Percentiles rank a stretch among this genome's conserved stretches.
These are phyloP conservation scores for Pachyrhizus erosus DNA, from an alignment of 306 rosid species.

Conservation along the genomic window DNA sequence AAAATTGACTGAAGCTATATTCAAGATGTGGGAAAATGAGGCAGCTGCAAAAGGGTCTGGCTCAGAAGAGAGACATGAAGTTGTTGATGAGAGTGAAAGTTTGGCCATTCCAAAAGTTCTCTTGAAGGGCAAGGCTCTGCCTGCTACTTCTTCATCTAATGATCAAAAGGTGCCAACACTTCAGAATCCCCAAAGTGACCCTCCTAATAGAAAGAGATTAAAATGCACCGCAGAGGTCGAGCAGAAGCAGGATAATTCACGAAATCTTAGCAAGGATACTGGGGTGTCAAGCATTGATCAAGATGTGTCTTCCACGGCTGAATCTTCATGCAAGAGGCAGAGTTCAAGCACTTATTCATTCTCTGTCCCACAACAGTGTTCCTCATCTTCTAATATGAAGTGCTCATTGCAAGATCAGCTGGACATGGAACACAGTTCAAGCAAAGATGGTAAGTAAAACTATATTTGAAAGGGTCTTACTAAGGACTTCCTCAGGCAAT, in stretches of 20 bases:
- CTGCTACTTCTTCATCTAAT: neutral
- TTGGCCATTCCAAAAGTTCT: conserved; percentile 31
- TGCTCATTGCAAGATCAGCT: neutral
- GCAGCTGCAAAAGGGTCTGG: conserved; percentile 53
- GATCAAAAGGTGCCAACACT: conserved; percentile 36
- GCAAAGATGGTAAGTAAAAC: conserved; percentile 22
- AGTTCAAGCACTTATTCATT: conserved; percentile 36
- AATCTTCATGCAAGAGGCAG: conserved; percentile 35
- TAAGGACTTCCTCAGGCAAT: neutral
- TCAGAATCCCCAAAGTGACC: conserved; percentile 21
- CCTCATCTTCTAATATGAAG: conserved; percentile 32
- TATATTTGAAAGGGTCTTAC: neutral
- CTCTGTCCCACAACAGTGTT: conserved; percentile 34
- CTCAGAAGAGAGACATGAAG: conserved; percentile 43
- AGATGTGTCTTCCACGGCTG: conserved; percentile 30
- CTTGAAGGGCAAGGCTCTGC: conserved; percentile 33
- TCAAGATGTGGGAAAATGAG: conserved; percentile 83
- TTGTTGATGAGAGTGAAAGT: conserved; percentile 14
- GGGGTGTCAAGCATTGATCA: conserved; percentile 39
- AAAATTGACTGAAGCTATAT: conserved; percentile 63
- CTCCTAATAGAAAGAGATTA: conserved; percentile 25
- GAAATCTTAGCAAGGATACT: conserved; percentile 18
- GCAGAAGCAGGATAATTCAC: neutral
- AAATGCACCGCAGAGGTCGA: neutral
- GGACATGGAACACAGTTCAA: conserved; percentile 24